A percentile compares a stretch with the other conserved stretches of the same genome.
Evolutionary conservation across 192 early-diverging fungal species (phyloP).

Genomic region (Paraglomus brasilianum): DNA sequence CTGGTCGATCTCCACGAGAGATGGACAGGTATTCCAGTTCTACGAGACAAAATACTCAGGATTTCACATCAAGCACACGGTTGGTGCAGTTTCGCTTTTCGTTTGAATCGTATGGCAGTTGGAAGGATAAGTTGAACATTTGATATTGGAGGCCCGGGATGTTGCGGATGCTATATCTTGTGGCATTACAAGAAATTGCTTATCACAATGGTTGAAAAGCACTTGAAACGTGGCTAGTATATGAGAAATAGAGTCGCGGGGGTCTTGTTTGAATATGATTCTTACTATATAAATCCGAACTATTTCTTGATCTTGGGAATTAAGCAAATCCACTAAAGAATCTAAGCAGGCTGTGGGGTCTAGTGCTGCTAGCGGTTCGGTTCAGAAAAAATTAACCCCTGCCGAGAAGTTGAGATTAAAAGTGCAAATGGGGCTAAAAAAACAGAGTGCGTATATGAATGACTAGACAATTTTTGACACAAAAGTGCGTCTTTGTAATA

Average conservation of each 20-base stretch:
- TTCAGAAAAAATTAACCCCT: constrained; percentile 39
- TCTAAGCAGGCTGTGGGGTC: not conserved
- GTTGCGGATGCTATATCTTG: too few species aligned
- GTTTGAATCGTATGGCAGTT: too few species aligned
- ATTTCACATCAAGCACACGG: constrained; percentile 3
- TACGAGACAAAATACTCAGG: not conserved
- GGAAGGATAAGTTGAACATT: too few species aligned
- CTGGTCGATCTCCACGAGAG: not conserved
- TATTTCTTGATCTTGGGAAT: too few species aligned
- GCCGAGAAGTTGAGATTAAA: constrained; percentile 47
- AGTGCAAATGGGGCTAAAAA: constrained; percentile 42
- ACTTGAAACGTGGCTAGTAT: too few species aligned
- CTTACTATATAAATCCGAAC: too few species aligned
- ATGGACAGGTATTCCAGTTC: not conserved
- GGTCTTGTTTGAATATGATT: too few species aligned
- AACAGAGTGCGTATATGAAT: constrained; percentile 46
- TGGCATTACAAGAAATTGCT: too few species aligned
- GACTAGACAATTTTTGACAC: not conserved
- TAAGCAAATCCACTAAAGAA: too few species aligned
- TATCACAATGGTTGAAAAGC: too few species aligned
- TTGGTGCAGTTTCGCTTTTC: constrained; percentile 23
- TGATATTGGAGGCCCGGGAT: too few species aligned
- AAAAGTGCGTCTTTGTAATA: constrained; percentile 2
- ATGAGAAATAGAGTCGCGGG: too few species aligned
- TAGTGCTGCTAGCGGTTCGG: not conserved